Conservation (phyloP, 192 early-diverging fungal genomes). For the Backusella parvicylindrica region DNA sequence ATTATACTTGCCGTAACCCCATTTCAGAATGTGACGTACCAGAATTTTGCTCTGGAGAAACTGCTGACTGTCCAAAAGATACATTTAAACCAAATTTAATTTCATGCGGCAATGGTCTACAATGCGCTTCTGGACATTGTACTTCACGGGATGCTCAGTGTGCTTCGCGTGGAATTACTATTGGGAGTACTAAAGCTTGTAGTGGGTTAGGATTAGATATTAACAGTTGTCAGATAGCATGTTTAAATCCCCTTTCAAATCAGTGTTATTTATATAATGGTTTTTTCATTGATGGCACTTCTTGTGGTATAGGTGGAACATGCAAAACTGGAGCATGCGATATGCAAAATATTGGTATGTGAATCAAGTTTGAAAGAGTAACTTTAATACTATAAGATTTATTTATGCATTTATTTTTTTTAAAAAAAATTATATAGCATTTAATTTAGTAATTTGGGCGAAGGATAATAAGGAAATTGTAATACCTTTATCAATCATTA, state of each 20-base stretch:
- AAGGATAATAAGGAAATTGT: constrained; percentile 40
- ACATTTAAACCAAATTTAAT: constrained; percentile 60
- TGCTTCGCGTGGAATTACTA: constrained; percentile 49
- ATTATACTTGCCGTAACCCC: constrained; percentile 70
- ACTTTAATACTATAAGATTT: too few species aligned
- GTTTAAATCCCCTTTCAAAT: neutral
- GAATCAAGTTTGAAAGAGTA: too few species aligned
- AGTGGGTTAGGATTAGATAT: constrained; percentile 32
- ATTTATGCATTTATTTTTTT: too few species aligned
- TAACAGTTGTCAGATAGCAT: neutral
- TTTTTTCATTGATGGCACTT: constrained; percentile 67
- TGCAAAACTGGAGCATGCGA: constrained; percentile 57
- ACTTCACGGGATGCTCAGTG: constrained; percentile 76
- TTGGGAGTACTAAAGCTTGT: constrained; percentile 58
- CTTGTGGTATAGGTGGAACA: constrained; percentile 66
- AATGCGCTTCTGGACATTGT: constrained; percentile 73
- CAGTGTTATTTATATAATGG: constrained; percentile 56
- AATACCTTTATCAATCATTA: constrained; percentile 35
- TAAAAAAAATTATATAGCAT: constrained; percentile 10
- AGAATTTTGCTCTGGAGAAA: constrained; percentile 75
- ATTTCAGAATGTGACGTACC: constrained; percentile 78
- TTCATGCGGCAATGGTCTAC: constrained; percentile 56
- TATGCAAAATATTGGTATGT: constrained; percentile 28
- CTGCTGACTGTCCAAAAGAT: constrained; percentile 72
- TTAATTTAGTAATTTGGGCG: constrained; percentile 37